phyloP scores from a whole-genome alignment of 192 early-diverging fungal genomes.

The Helicostylum pulchrum region DNA sequence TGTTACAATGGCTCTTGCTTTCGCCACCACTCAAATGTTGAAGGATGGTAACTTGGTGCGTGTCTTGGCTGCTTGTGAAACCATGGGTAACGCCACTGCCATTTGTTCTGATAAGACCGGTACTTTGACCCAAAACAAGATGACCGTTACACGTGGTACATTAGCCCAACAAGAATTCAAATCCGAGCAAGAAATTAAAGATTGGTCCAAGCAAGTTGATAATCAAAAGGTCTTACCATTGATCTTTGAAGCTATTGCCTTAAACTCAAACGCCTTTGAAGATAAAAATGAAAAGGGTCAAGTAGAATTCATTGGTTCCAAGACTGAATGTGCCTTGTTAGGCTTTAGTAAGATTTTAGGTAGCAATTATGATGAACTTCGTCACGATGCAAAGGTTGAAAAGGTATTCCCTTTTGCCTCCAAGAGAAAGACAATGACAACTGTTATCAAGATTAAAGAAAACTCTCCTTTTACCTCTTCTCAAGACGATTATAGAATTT shows the following conservation, averaged over 20 bases:
- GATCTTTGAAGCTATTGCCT: slow-evolving; percentile 59
- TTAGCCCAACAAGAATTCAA: slow-evolving; percentile 49
- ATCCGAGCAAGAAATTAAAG: slow-evolving; percentile 38
- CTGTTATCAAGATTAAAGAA: slow-evolving; percentile 44
- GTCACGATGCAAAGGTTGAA: slow-evolving; percentile 47
- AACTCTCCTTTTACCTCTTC: slow-evolving; percentile 19
- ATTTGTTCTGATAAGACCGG: slow-evolving; percentile 89
- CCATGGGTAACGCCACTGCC: slow-evolving; percentile 78
- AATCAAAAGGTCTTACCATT: slow-evolving; percentile 27
- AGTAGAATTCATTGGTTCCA: slow-evolving; percentile 67
- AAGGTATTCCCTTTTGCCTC: slow-evolving; percentile 88
- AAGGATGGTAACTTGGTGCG: slow-evolving; percentile 79
- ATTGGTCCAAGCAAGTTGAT: slow-evolving; percentile 48
- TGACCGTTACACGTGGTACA: slow-evolving; percentile 70
- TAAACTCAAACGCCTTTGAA: slow-evolving; percentile 76
- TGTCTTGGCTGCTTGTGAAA: slow-evolving; percentile 76
- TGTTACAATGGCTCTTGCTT: slow-evolving; percentile 79
- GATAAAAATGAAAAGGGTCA: slow-evolving; percentile 60
- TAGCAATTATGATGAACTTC: slow-evolving; percentile 54
- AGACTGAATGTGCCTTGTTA: slow-evolving; percentile 78
- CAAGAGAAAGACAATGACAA: slow-evolving; percentile 87
- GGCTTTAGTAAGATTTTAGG: slow-evolving; percentile 65
- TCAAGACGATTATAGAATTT: slow-evolving; percentile 50
- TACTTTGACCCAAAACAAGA: slow-evolving; percentile 79
- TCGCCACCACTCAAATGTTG: slow-evolving; percentile 79